Conservation (phyloP, 2,329 filamentous ascomycete species). For the Chrysoporthe puriensis region DNA sequence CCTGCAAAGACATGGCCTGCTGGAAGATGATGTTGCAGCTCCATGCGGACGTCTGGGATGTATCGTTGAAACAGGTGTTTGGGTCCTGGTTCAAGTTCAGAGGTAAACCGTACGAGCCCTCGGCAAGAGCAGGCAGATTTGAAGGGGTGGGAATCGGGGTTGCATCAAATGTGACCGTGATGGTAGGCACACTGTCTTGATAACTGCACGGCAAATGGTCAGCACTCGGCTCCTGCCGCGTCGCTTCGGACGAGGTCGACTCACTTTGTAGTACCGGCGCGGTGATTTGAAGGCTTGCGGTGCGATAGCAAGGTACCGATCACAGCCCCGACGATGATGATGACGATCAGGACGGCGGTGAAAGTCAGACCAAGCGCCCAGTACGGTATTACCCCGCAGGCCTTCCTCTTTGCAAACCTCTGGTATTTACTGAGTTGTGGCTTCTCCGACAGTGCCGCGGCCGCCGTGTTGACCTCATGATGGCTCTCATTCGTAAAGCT, state of each 20-base stretch:
- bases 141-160: constrained; percentile 55
- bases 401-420: constrained; percentile 54
- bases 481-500: constrained; percentile 56
- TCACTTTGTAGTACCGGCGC: constrained; percentile 33
- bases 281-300: constrained; percentile 35
- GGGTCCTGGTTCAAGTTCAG: constrained; percentile 53
- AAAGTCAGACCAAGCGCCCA: constrained; percentile 61
- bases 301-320: constrained; percentile 51
- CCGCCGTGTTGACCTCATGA: constrained; percentile 58
- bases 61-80: constrained; percentile 60
- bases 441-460: constrained; percentile 52
- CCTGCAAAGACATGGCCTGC: constrained; percentile 42
- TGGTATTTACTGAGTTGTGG: constrained; percentile 56
- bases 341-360: constrained; percentile 55
- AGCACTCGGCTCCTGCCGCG: constrained; percentile 5
- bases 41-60: constrained; percentile 62
- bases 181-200: constrained; percentile 32
- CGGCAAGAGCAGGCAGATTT: constrained; percentile 55
- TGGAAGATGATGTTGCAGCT: constrained; percentile 59
- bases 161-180: constrained; percentile 52
- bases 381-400: constrained; percentile 63
- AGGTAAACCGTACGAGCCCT: constrained; percentile 61
- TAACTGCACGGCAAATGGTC: constrained; percentile 25
- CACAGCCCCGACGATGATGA: constrained; percentile 60
- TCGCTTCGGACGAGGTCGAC: neutral